Percentiles rank a stretch among this genome's conserved stretches.
phyloP scores from a whole-genome alignment of 1,284 basidiomycete species.

The Abortiporus biennis region DNA sequence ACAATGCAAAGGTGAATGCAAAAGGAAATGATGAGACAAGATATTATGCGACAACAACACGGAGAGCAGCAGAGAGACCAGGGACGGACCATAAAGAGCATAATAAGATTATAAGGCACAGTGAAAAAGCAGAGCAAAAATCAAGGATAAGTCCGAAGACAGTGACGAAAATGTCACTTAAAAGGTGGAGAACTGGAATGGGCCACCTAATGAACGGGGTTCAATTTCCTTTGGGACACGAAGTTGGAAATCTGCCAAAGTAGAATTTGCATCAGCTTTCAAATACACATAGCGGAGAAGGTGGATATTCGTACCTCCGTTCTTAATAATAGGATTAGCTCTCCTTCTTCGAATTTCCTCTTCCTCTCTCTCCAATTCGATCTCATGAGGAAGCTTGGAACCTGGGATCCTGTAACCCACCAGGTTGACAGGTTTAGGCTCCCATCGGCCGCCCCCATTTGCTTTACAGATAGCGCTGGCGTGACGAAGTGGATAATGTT shows the following conservation, averaged over 20 bases:
- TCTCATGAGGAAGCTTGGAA: conserved; percentile 55
- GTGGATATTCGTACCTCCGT: conserved; percentile 42
- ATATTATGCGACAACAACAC: neutral
- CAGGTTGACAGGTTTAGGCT: conserved; percentile 43
- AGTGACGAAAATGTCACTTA: conserved; percentile 21
- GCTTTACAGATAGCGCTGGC: conserved; percentile 66
- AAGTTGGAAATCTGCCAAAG: conserved; percentile 48
- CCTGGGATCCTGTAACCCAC: conserved; percentile 53
- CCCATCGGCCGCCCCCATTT: conserved; percentile 70
- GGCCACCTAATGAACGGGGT: conserved; percentile 26
- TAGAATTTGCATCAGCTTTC: conserved; percentile 5
- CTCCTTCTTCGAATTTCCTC: conserved; percentile 38
- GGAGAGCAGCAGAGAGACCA: neutral
- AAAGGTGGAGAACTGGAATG: conserved; percentile 48
- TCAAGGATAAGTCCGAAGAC: neutral
- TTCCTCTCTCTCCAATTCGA: conserved; percentile 61
- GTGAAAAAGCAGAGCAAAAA: neutral
- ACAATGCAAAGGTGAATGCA: neutral
- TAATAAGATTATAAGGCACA: neutral
- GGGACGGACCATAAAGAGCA: neutral
- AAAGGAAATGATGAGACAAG: neutral
- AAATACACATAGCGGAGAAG: neutral
- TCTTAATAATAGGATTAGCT: conserved; percentile 53
- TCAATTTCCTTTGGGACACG: conserved; percentile 44
- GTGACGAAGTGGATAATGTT: conserved; percentile 61